Conservation (phyloP, 2,329 filamentous ascomycete species). For the Colletotrichum lindemuthianum region DNA sequence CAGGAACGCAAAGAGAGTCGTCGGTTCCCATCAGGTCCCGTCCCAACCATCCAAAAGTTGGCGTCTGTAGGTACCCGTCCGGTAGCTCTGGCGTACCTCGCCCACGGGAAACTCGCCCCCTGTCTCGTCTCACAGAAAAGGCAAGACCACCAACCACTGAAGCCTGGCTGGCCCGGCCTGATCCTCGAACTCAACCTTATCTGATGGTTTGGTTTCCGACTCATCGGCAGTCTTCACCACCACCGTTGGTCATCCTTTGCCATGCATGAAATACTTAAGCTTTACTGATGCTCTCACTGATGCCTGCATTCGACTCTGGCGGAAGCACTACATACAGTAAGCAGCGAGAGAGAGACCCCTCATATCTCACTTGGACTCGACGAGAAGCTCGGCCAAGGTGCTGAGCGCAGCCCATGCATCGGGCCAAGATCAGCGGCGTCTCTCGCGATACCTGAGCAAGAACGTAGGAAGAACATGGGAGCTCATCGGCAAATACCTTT, state of each 20-base stretch:
- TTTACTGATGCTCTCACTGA: not conserved
- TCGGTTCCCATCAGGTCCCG: conserved; percentile 10
- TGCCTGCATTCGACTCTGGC: not conserved
- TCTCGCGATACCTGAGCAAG: conserved; percentile 3
- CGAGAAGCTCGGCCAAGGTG: conserved; percentile 4
- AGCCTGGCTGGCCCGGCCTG: not conserved
- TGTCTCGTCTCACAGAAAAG: too few relatives aligned
- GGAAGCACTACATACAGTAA: not conserved
- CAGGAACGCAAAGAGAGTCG: not conserved
- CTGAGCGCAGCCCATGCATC: conserved; percentile 30
- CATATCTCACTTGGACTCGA: not conserved
- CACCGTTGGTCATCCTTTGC: not conserved
- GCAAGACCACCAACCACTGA: not conserved
- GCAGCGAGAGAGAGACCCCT: not conserved
- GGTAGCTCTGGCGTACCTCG: conserved; percentile 22
- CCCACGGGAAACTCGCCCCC: not conserved
- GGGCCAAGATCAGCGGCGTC: conserved; percentile 15
- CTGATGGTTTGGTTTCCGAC: not conserved
- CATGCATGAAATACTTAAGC: not conserved
- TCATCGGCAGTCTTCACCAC: not conserved
- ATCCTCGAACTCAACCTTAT: conserved; percentile 24
- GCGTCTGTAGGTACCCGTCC: conserved; percentile 16
- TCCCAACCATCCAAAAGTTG: not conserved
- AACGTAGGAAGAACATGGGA: not conserved
- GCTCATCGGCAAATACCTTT: conserved; percentile 1